Base-by-base conservation (phyloP, 345 rosid genomes). In the Hirschfeldia incana region DNA sequence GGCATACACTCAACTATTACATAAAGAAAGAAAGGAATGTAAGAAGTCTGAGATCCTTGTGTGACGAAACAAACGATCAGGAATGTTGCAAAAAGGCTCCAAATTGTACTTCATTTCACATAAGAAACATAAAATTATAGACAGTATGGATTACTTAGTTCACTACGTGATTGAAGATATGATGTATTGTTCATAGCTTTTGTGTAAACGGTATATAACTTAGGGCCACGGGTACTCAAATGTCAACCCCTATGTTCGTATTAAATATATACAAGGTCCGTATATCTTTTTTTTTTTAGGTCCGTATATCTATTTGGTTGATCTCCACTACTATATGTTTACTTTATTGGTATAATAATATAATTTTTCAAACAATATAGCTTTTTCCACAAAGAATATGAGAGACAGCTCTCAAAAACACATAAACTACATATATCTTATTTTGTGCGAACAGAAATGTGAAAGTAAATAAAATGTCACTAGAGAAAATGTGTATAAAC, bases 81-180 rank as follows among this genome's bases (percentile, higher is more conserved):
- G 2, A 46, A 68, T 46, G 37, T 68, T 8, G 72, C 73, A 53
- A 53, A 29, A 51, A 12, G 30, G 16, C 55, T 46, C 55, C 55
- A 46, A 46, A 46, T 46, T 46, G 55, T 46, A 46, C 55, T 46
- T 4, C 53, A 44, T 44, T 12, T 44, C 2, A 10, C 15, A 44
- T 28, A 46, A 69, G 61, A 53, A 32, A 51, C 73, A 53, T 60
- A 60, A 28, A 28, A 28, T 11, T 4, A 60, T 8, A 28, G 8
- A 69, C 39, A 27, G 6, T 8, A 29, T 51, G 73, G 27, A 27
- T 68, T 68, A 68, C 36, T 68, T 68, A 68, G 72, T 11, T 3
- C 30, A 37, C 17, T 51, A 46, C 5, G 58, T 10, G 57, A 27
- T 27, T 39, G 34, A 21, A 42, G 36, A 37, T 37, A 37, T 39